Base-by-base conservation (phyloP, 1,284 basidiomycete genomes). In the Trichosporon coremiiforme region DNA sequence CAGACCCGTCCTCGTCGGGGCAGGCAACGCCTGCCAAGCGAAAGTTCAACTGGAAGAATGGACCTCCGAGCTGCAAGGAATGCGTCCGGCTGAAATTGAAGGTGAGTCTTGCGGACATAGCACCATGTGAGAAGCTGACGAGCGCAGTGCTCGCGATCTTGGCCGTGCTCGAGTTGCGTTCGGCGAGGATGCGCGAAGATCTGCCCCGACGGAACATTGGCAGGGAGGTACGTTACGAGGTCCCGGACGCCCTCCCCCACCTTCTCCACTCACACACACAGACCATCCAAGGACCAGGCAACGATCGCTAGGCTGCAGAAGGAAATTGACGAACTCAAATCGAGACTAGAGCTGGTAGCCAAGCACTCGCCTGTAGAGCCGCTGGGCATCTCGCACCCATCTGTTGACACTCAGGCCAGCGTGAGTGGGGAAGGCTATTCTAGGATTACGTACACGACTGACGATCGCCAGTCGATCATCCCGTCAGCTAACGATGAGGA, bases 1-100 rank as follows among this genome's bases (percentile, higher is more conserved):
- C 35, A 5, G 36, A 38, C 20, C 36, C 63, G 13, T 64, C 63
- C 3, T 8, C 63, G 31, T 64, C 63, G 35, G 63, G 36, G 8
- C 63, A 38, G 25, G 22, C 63, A 10, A 38, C 63, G 15, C 36
- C 63, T 20, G 35, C 38, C 17, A 72, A 68, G 36, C 57, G 68
- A n/a, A 69, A 69, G 64, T 66, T 73, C 45, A 73, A 73, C 66
- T 73, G 72, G 72, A 73, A 73, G 67, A 73, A 71, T 20, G 73
- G 73, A 2, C 73, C 70, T 4, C 70, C 69, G 25, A 70, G 70
- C 66, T 76, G 75, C 66, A 68, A 68, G 20, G 75, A 76, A 45
- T 76, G 75, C 68, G 67, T 70, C 20, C 65, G 75, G 33, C 66
- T 76, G 15, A 76, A 76, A 66, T 67, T 73, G 3, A 76, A 76